Conservation (phyloP, 306 rosid species). For the Abrus pulchellus region DNA sequence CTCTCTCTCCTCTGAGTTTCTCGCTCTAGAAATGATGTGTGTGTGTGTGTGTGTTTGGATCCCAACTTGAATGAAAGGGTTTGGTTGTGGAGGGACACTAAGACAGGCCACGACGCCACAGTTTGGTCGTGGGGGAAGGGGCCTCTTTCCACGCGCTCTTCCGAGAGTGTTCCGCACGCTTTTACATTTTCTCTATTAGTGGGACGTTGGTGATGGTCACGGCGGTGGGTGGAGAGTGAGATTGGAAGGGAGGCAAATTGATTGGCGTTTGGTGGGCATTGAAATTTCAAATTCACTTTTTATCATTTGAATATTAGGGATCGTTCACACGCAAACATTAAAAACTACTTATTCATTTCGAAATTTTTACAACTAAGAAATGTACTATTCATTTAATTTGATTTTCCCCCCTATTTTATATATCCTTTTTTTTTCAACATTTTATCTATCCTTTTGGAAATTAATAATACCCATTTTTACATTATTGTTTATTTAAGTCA, state of each 20-base stretch:
- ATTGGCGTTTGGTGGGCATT: constrained; percentile 34
- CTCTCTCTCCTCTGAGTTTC: constrained; percentile 37
- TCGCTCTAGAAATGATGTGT: constrained; percentile 12
- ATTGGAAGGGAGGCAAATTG: constrained; percentile 6
- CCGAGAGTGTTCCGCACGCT: constrained; percentile 32
- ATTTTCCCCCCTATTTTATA: too few species aligned
- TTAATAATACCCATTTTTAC: too few species aligned
- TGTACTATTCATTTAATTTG: too few species aligned
- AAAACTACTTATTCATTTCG: not conserved
- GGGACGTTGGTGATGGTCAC: constrained; percentile 3
- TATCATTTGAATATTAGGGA: constrained; percentile 1
- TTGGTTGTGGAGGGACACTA: constrained; percentile 38
- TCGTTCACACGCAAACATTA: constrained; percentile 18
- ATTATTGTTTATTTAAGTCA: too few species aligned
- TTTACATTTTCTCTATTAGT: not conserved
- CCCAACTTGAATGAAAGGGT: not conserved
- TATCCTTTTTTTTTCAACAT: too few species aligned
- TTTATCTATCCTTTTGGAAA: too few species aligned
- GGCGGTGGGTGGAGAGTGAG: not conserved
- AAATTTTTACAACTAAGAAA: too few species aligned
- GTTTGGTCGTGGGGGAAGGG: constrained; percentile 5
- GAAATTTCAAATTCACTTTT: constrained; percentile 31
- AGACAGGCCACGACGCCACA: constrained; percentile 42
- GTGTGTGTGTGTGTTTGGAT: not conserved
- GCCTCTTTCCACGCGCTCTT: not conserved